Percentiles rank a stretch among this genome's conserved stretches.
These are phyloP conservation scores for Talaromyces sp. DNA, from an alignment of 2,329 filamentous ascomycete species.

Conservation along the genomic window DNA sequence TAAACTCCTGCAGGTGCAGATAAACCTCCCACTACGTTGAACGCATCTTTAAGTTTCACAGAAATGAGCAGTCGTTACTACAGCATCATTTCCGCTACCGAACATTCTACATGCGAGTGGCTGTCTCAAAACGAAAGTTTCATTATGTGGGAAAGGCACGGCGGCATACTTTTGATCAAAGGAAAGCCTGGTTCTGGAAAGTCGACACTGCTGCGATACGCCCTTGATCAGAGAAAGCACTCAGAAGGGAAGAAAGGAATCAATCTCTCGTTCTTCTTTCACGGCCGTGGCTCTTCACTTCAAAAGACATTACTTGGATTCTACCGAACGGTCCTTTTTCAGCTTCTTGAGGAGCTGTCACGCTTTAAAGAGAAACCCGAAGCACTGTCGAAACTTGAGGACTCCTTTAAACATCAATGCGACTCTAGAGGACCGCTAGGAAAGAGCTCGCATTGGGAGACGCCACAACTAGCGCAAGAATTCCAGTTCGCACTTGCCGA, in stretches of 20 bases:
- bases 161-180: neutral
- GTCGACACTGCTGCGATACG: neutral
- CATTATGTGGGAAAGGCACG: neutral
- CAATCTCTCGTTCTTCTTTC: neutral
- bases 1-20: neutral
- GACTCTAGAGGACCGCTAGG: neutral
- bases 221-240: neutral
- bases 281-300: neutral
- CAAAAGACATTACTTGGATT: neutral
- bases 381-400: neutral
- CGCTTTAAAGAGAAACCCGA: neutral
- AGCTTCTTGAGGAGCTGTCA: neutral
- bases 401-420: neutral
- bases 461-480: neutral
- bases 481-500: neutral
- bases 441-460: neutral
- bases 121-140: neutral
- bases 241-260: neutral
- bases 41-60: neutral
- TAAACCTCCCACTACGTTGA: too few species aligned
- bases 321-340: neutral
- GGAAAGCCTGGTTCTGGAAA: neutral
- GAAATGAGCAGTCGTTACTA: neutral
- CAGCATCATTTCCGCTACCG: neutral
- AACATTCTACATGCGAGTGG: neutral